Base-by-base conservation (phyloP, 306 rosid genomes). In the Alnus glutinosa region DNA sequence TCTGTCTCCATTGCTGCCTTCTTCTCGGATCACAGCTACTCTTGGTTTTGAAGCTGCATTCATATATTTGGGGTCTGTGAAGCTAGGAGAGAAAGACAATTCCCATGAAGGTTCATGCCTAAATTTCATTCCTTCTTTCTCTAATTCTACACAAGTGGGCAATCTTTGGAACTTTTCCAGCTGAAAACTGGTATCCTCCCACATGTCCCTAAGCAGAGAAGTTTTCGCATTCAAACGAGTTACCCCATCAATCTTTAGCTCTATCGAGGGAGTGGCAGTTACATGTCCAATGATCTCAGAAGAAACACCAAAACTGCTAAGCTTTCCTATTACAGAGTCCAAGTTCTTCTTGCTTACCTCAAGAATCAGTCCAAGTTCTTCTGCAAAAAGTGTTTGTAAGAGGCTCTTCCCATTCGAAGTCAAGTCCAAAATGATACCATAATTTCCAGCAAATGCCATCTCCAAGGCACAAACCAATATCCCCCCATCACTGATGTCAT, bases 401-500 rank as follows among this genome's bases (percentile, higher is more conserved):
- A 94, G 84, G 82, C 90, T 79, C 55, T 86, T 89, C 80, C 93
- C 87, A 52, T 50, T 79, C 0, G 98, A 89, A 73, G 79, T 54
- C 85, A 89, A 82, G 76, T 92, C 80, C 83, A 94, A 81, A 32
- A 13, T 74, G 62, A 90, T 69, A 78, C 98, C 98, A 58, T 89
- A 77, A 52, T 92, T 90, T 34, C 98, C 97, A 64, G 94, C 90
- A 89, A 94, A 92, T 76, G 98, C 97, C 98, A 94, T 94, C 88
- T 94, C 98, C 55, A 90, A 81, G 79, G 93, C 92, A 81, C 89
- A 87, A 57, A 86, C 92, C 77, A 94, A 80, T 74, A 90, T 58
- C 59, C 97, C 98, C 78, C 98, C 98, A 80, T 94, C 98, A 78
- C 98, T 94, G 52, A 94, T 88, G 77, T 94, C 98, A 87, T 92